Conservation (phyloP, 2,329 filamentous ascomycete genomes). For the Aspergillus sp. region DNA sequence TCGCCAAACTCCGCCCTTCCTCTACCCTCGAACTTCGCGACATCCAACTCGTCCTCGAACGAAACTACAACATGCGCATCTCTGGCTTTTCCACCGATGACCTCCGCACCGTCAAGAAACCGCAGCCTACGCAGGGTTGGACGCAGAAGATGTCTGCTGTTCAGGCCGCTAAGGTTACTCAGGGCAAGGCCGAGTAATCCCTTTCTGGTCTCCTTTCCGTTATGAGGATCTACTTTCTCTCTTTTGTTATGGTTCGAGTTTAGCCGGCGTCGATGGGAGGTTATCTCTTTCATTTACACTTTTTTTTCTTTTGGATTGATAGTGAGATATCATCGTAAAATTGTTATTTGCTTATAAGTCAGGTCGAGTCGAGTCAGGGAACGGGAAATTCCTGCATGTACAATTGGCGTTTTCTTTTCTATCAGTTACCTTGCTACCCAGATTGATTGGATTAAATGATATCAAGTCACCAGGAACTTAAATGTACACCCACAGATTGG, state of each 20-base stretch:
- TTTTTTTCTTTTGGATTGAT: not conserved
- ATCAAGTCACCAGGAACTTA: no score
- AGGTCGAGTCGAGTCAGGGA: no score
- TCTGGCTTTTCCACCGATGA: slow-evolving; percentile 94
- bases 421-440: no score
- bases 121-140: slow-evolving; percentile 81
- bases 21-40: slow-evolving; percentile 85
- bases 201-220: not conserved
- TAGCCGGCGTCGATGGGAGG: slow-evolving; percentile 1
- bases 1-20: slow-evolving; percentile 86
- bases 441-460: no score
- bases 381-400: no score
- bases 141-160: slow-evolving; percentile 96
- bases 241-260: not conserved
- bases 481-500: no score
- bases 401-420: no score
- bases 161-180: slow-evolving; percentile 74
- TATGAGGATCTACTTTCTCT: not conserved
- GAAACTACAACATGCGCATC: slow-evolving; percentile 83
- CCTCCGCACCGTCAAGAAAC: slow-evolving; percentile 86
- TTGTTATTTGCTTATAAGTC: no score
- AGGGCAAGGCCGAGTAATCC: slow-evolving; percentile 35
- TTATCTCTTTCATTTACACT: not conserved
- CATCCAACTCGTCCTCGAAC: slow-evolving; percentile 73
- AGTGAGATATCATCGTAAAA: no score